Percentiles rank a stretch among this genome's conserved stretches.
phyloP scores from a whole-genome alignment of 1,139 yeast species.

The Magnusiomyces paraingens region DNA sequence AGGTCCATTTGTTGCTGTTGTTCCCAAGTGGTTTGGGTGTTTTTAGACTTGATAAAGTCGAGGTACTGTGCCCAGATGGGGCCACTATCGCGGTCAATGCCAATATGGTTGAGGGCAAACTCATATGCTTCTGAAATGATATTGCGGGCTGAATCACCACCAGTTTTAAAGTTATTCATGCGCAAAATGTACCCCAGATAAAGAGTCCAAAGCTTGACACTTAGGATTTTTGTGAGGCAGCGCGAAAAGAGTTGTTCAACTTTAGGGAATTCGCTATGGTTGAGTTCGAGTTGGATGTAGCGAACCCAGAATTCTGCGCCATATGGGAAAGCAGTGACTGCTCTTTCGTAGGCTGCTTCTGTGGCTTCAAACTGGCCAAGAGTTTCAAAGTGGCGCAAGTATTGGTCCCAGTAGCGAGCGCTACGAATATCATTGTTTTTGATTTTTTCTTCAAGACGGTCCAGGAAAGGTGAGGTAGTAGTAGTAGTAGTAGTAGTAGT shows the following conservation, averaged over 20 bases:
- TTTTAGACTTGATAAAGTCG: conserved; percentile 72
- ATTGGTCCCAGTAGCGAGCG: conserved; percentile 3
- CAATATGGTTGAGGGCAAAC: conserved; percentile 71
- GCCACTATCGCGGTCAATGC: conserved; percentile 68
- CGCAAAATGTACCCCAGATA: conserved; percentile 77
- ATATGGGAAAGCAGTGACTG: conserved; percentile 58
- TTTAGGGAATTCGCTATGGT: conserved; percentile 58
- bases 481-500: not conserved
- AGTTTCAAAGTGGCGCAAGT: not conserved
- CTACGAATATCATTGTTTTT: conserved; percentile 34
- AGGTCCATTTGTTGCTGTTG: conserved; percentile 76
- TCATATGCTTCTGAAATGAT: conserved; percentile 78
- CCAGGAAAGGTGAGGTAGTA: not conserved
- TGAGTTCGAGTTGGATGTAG: conserved; percentile 63
- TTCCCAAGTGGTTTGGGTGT: conserved; percentile 78
- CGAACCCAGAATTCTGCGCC: conserved; percentile 60
- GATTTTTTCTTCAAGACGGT: conserved; percentile 48
- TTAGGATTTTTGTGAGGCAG: conserved; percentile 52
- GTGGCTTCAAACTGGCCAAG: conserved; percentile 57
- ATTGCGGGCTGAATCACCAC: conserved; percentile 78
- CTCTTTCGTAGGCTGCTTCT: conserved; percentile 52
- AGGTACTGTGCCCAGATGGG: conserved; percentile 78
- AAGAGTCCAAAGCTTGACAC: conserved; percentile 62
- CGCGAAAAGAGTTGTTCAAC: conserved; percentile 61
- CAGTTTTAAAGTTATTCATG: conserved; percentile 62